A percentile compares a stretch with the other conserved stretches of the same genome.
These are phyloP conservation scores for Annona squamosa DNA, from an alignment of 164 flowering plant genomes.

Conservation along the genomic window DNA sequence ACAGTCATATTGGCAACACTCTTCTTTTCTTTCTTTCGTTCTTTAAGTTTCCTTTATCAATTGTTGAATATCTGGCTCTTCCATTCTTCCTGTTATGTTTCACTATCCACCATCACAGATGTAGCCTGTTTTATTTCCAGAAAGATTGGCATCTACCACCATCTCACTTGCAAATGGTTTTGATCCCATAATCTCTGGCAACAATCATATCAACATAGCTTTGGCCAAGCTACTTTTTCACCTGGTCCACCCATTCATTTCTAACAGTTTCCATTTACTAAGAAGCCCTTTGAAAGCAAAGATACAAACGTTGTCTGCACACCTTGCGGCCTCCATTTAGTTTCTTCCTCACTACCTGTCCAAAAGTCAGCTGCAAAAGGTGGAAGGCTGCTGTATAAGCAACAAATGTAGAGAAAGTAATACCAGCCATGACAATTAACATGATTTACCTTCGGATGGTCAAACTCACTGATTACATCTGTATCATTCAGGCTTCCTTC, in stretches of 20 bases:
- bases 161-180: no score
- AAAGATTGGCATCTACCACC: no score
- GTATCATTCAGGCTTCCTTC: neutral
- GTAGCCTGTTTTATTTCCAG: no score
- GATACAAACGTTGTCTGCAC: neutral
- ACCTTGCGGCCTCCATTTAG: constrained; percentile 32
- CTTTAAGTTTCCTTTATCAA: no score
- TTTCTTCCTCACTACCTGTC: constrained; percentile 21
- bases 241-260: neutral
- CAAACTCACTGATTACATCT: constrained; percentile 10
- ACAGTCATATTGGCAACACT: no score
- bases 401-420: neutral
- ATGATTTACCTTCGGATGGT: constrained; percentile 17
- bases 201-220: no score
- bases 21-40: no score
- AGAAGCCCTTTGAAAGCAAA: neutral
- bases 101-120: no score
- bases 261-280: neutral
- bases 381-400: constrained; percentile 9
- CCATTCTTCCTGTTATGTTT: no score
- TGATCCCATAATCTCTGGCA: no score
- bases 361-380: constrained; percentile 20
- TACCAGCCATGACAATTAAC: neutral
- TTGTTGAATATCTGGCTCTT: no score
- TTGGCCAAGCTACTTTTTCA: neutral